Evolutionary conservation across 164 flowering plant genomes (phyloP), one percentile per base, ranked within the genome.

Genomic region (Annona cherimola): DNA sequence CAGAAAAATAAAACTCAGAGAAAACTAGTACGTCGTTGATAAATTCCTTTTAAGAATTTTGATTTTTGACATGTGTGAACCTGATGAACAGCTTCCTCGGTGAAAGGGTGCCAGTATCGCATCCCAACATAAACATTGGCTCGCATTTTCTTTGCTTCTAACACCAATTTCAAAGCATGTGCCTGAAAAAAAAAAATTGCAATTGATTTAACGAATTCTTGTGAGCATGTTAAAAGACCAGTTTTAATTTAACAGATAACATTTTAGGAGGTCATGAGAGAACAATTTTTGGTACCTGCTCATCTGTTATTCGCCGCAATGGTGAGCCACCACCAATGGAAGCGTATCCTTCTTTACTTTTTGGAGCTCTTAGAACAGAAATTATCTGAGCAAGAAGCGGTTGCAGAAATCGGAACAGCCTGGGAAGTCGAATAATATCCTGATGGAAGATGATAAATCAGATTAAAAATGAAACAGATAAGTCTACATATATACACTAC

Each of bases 281-380:
- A 16, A 68, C 14, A 50, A 69, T 45, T 42, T 50, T 12, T 19
- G 19, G 45, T 68, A 91, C 98, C 91, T 96, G 99, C 80, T 96
- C 98, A 82, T 92, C 88, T 2, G 98, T 96, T 69, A 93, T 96
- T 75, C 82, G 89, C 40, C 97, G 86, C 80, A 96, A 84, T 19
- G 99, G 99, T 66, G 99, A 96, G 41, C 99, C 98, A 72, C 99
- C 99, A 57, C 99, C 98, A 64, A 96, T 93, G 43, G 99, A 68
- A 77, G 98, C 99, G 87, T 96, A 96, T n/a, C 93, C 99, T 84
- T 96, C 98, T 81, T 90, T 93, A 77, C 96, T 89, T 78, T 95
- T 96, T 40, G 99, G 97, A 71, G 99, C 98, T 61, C 96, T 85
- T 18, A 89, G 80, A 59, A 82, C 83, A 63, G 98, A 94, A 75